These are phyloP conservation scores for Sclerotinia borealis DNA, from an alignment of 2,329 filamentous ascomycete genomes.

Conservation along the genomic window DNA sequence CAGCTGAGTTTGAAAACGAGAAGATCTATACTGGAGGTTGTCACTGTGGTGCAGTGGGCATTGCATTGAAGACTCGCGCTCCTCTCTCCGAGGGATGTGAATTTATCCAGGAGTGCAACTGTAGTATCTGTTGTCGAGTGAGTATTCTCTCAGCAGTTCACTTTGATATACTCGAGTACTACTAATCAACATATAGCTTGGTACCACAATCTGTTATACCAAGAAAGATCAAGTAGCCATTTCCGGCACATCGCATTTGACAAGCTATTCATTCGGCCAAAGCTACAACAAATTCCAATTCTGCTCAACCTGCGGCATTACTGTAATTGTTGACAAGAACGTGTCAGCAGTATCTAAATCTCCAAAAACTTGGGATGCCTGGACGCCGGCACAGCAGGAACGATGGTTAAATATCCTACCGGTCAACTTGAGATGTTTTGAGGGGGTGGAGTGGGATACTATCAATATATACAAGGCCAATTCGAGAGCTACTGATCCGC, in stretches of 20 bases:
- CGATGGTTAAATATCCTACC: conserved; percentile 7
- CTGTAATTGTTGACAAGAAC: neutral
- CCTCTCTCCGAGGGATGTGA: neutral
- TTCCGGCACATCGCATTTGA: neutral
- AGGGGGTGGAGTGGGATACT: conserved; percentile 17
- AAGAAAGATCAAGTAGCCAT: conserved; percentile 12
- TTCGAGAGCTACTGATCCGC: conserved; percentile 2
- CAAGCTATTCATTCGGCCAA: conserved; percentile 12
- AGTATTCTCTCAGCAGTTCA: neutral
- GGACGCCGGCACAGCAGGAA: conserved; percentile 1
- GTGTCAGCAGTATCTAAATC: neutral
- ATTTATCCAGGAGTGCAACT: conserved; percentile 21
- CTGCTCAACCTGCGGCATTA: conserved; percentile 15
- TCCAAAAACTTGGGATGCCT: neutral
- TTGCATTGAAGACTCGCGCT: conserved; percentile 20
- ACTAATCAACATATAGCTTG: conserved; percentile 4
- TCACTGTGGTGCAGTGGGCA: conserved; percentile 24
- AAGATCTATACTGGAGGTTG: conserved; percentile 25
- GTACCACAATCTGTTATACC: conserved; percentile 13
- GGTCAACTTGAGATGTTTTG: conserved; percentile 16
- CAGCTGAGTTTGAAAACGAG: conserved; percentile 14
- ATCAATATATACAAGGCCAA: conserved; percentile 8
- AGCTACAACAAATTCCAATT: conserved; percentile 9
- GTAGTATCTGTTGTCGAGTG: conserved; percentile 21
- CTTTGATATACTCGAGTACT: neutral